These are phyloP conservation scores for Ustilago cynodontis DNA, from an alignment of 1,284 basidiomycete species.

Conservation along the genomic window DNA sequence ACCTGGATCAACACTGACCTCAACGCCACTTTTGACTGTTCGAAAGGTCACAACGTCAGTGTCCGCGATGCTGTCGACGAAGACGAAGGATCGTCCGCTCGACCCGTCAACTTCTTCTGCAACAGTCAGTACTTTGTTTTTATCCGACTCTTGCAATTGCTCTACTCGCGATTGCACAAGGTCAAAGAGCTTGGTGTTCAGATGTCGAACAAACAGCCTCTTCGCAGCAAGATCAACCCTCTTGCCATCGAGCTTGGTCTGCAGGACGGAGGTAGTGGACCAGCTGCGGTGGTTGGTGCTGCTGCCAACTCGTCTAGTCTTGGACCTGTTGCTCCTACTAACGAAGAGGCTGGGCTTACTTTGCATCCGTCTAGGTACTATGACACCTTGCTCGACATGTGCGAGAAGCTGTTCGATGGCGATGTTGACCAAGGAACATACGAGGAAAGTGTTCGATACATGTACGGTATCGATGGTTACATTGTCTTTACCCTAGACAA, in stretches of 20 bases:
- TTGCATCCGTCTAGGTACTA: conserved; percentile 77
- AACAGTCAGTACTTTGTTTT: conserved; percentile 94
- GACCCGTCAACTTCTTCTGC: conserved; percentile 80
- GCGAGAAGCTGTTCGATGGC: conserved; percentile 91
- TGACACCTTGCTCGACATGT: conserved; percentile 87
- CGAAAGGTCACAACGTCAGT: conserved; percentile 43
- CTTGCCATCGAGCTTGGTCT: conserved; percentile 76
- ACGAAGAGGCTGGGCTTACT: conserved; percentile 62
- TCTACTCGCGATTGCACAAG: conserved; percentile 84
- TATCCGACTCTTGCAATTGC: conserved; percentile 81
- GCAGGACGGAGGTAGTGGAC: conserved; percentile 73
- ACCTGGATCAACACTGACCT: conserved; percentile 73
- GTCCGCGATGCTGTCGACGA: conserved; percentile 42
- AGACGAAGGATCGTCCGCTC: conserved; percentile 24
- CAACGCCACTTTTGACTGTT: conserved; percentile 57
- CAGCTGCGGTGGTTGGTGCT: conserved; percentile 67
- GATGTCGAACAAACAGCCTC: conserved; percentile 63
- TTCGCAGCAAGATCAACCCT: conserved; percentile 73
- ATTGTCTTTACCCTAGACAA: conserved; percentile 94
- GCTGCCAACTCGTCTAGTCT: conserved; percentile 44
- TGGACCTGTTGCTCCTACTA: conserved; percentile 46
- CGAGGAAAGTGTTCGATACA: conserved; percentile 95
- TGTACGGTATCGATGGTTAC: conserved; percentile 95
- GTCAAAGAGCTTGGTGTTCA: conserved; percentile 79
- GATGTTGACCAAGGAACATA: conserved; percentile 90